Evolutionary conservation across 306 rosid species (phyloP), one percentile per base, ranked within the genome.

Genomic region (Amphicarpaea edgeworthii): DNA sequence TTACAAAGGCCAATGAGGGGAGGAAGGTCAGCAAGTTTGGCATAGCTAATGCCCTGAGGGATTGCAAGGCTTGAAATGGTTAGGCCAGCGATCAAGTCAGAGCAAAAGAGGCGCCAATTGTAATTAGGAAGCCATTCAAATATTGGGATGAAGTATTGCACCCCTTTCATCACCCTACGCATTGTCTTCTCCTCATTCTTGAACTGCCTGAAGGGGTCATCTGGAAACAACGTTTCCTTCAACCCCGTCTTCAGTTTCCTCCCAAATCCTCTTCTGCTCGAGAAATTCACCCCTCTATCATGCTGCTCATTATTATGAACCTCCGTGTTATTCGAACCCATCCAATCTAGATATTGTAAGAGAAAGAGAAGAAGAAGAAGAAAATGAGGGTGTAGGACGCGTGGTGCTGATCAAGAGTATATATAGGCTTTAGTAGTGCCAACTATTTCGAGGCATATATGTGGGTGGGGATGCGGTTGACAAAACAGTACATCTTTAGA

Each of bases 1-100:
- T 85, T 77, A 94, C 98, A 94, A 17, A 94, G 93, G 73, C 97
- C 98, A 16, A 88, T 21, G 51, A 93, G 82, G 11, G 98, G 96
- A 46, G 97, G 96, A 28, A 93, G 21, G 4, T 30, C 5, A 0
- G 85, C 97, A 20, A 93, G 97, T 58, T 87, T 90, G 41, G 96
- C 96, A 38, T 93, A 93, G 58, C 98, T 93, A 19, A 93, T 91
- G 66, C 97, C 98, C 70, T 93, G 98, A 28, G 98, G 98, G 69
- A 93, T 93, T 66, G 98, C 97, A n/a, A 93, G 94, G 42, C 97
- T 91, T 12, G 94, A 72, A 37, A 91, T 83, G 85, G 98, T 93
- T 71, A 93, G 54, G 21, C 97, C 98, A 5, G 98, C 90, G 7
- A 93, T 87, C 3, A 93, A 7, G 68, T 93, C 98, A 15, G 84